Evolutionary conservation across 2,329 filamentous ascomycete genomes (phyloP).

Genomic region (Fusarium neocosmosporiellum): DNA sequence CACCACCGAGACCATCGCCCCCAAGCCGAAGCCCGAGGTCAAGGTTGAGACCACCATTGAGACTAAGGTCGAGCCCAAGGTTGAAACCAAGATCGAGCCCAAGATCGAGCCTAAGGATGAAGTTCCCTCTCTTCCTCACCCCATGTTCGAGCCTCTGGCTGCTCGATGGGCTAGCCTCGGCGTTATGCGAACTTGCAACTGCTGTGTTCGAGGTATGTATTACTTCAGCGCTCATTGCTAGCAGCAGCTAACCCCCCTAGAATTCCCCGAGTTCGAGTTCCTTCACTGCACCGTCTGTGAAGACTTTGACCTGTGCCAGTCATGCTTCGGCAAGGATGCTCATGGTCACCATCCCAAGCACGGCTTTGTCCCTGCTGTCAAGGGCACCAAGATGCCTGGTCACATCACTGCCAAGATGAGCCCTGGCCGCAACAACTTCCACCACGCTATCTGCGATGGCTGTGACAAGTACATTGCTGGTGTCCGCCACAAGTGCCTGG

Average conservation of each 20-base stretch:
- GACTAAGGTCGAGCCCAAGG: constrained; percentile 33
- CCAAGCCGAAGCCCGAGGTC: constrained; percentile 60
- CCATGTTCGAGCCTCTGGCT: constrained; percentile 33
- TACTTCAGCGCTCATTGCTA: neutral
- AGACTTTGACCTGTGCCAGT: constrained; percentile 91
- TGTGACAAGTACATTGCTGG: constrained; percentile 91
- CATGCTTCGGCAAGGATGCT: constrained; percentile 78
- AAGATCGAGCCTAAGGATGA: constrained; percentile 27
- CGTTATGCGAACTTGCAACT: constrained; percentile 75
- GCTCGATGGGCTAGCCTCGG: constrained; percentile 36
- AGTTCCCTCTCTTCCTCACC: constrained; percentile 27
- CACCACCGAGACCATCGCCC: constrained; percentile 82
- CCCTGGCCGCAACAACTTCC: constrained; percentile 82
- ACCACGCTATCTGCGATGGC: constrained; percentile 93
- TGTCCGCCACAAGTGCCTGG: constrained; percentile 94
- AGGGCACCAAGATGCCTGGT: constrained; percentile 69
- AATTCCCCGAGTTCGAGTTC: constrained; percentile 81
- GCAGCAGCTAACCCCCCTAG: constrained; percentile 49
- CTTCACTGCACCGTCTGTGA: constrained; percentile 87
- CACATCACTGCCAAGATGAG: constrained; percentile 75
- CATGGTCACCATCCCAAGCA: constrained; percentile 95
- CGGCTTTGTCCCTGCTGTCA: constrained; percentile 75
- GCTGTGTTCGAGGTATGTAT: constrained; percentile 61
- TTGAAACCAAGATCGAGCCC: constrained; percentile 7
- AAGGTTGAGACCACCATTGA: constrained; percentile 33